These are phyloP conservation scores for Zhuliangozyma blackwelliae DNA, from an alignment of 1,139 yeast genomes.

Conservation along the genomic window DNA sequence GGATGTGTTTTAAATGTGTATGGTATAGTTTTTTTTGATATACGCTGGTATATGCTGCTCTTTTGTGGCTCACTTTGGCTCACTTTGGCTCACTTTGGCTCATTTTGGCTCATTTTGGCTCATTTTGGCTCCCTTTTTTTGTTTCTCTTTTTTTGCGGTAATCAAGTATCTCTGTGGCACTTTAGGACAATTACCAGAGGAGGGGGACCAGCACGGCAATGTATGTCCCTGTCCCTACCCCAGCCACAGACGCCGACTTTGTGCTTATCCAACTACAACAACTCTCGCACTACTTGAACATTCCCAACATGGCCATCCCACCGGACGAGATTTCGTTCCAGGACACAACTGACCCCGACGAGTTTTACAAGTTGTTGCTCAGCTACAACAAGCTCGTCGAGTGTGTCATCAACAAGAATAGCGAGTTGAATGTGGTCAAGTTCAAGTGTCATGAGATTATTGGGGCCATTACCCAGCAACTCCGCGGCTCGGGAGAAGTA, in stretches of 20 bases:
- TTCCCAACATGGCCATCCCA: constrained; percentile 3
- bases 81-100: too few species aligned
- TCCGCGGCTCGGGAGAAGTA: too few species aligned
- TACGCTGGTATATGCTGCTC: neutral
- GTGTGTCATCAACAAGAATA: constrained; percentile 7
- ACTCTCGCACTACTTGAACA: constrained; percentile 1
- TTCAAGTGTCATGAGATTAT: constrained; percentile 5
- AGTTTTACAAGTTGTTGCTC: constrained; percentile 8
- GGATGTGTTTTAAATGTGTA: constrained; percentile 62
- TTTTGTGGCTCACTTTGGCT: neutral
- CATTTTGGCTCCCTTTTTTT: too few species aligned
- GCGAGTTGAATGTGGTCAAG: constrained; percentile 8
- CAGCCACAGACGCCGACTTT: neutral
- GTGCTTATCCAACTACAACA: constrained; percentile 1
- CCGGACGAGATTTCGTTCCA: constrained; percentile 1
- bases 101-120: too few species aligned
- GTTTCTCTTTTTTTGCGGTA: too few species aligned
- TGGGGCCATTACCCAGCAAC: neutral
- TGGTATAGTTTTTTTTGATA: neutral
- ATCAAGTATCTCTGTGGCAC: too few species aligned
- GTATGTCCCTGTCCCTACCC: too few species aligned
- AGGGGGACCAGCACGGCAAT: too few species aligned
- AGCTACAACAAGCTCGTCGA: constrained; percentile 7
- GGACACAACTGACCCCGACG: constrained; percentile 2
- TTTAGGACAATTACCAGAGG: too few species aligned